Conservation (phyloP, 164 flowering plant genomes). For the Buxus sempervirens region DNA sequence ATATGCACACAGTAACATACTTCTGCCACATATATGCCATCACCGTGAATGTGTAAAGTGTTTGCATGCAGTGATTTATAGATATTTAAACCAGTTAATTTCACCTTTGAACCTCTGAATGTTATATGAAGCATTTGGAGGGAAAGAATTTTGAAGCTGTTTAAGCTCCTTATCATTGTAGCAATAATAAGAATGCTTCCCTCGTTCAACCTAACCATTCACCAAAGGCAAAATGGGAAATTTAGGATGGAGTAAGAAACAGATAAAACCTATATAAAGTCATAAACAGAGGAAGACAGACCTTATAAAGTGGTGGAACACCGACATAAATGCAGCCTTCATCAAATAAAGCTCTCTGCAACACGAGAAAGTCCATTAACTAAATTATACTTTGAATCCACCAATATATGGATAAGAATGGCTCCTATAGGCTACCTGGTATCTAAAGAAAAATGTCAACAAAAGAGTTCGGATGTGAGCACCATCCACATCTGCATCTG, state of each 20-base stretch:
- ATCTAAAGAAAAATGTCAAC: constrained; percentile 93
- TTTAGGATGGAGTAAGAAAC: not conserved
- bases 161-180: constrained; percentile 72
- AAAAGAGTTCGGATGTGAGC: constrained; percentile 95
- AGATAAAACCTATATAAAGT: not conserved
- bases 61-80: not conserved
- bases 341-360: constrained; percentile 90
- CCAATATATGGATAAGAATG: not conserved
- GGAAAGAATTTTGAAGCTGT: constrained; percentile 54
- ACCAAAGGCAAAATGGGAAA: not conserved
- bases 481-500: constrained; percentile 99
- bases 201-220: constrained; percentile 78
- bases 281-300: constrained; percentile 12
- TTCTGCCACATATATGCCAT: not conserved
- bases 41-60: not conserved
- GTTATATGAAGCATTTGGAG: constrained; percentile 79
- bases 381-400: not conserved
- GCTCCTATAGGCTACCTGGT: constrained; percentile 58
- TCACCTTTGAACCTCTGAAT: constrained; percentile 97
- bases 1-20: too few relatives aligned
- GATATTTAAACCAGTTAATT: not conserved
- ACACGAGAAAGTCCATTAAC: constrained; percentile 9
- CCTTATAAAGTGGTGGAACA: constrained; percentile 97
- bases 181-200: constrained; percentile 82
- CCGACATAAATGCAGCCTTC: constrained; percentile 97